Evolutionary conservation across 139 green algal genomes (phyloP), one percentile per base, ranked within the genome.

Genomic region (Astrephomene gubernaculifera): DNA sequence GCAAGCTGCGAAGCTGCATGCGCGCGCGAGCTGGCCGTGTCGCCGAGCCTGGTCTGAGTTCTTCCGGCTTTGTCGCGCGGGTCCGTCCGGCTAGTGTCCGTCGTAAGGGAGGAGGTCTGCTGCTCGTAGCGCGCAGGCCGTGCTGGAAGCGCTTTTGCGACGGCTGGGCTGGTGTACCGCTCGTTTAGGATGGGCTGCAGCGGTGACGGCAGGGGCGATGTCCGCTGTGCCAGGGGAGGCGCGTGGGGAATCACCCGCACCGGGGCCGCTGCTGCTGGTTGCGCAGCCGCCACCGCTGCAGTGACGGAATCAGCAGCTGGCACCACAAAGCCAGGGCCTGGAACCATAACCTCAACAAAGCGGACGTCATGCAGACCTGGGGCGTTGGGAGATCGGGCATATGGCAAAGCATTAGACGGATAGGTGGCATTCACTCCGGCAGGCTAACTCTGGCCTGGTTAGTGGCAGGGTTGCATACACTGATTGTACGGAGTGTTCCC

Each of bases 301-400:
- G 29, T 54, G 21, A 8, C 61, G n/a, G n/a, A n/a, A n/a, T 39
- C 68, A 33, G 38, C 38, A 39, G 31, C 21, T 1, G 68, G 68
- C 68, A 75, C 68, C 4, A 4, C 35, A 14, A 63, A 27, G 21
- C 9, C 33, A 54, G 74, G 71, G 71, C 19, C 24, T 10, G 74
- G 54, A 29, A 60, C 54, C 5, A 83, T 21, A 1, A 71, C 53
- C 1, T 52, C 54, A 22, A 81, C 25, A 7, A 31, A 36, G 38
- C 29, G 27, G 54, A 86, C 31, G 84, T 92, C 38, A 83, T 79
- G 71, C 69, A 61, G 57, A 84, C 65, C 82, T 92, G 83, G n/a
- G n/a, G n/a, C n/a, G n/a, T n/a, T n/a, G n/a, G n/a, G n/a, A n/a
- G n/a, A n/a, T n/a, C n/a, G n/a, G n/a, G n/a, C n/a, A n/a, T n/a